These are phyloP conservation scores for Trichosporon sp. DNA, from an alignment of 1,284 basidiomycete species.

Conservation along the genomic window DNA sequence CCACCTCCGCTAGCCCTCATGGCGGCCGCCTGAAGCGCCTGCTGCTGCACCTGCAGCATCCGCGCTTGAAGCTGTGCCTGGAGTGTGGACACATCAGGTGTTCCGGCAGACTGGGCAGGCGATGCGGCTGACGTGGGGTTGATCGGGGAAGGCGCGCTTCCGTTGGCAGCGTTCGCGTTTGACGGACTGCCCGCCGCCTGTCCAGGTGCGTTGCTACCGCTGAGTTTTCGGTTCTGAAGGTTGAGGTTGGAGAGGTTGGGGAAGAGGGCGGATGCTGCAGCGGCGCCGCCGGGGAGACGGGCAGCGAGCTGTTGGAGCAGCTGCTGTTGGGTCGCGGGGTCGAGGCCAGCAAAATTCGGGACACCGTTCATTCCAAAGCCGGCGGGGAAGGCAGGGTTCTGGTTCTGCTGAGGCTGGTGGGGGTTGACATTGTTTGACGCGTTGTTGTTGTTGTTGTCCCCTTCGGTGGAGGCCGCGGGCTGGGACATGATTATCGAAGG, in stretches of 20 bases:
- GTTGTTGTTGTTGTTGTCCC: slow-evolving; percentile 23
- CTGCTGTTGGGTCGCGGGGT: slow-evolving; percentile 27
- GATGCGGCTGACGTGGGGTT: slow-evolving; percentile 8
- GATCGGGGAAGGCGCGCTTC: slow-evolving; percentile 10
- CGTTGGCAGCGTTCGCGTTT: slow-evolving; percentile 7
- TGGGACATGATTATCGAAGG: slow-evolving; percentile 18
- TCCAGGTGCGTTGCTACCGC: slow-evolving; percentile 16
- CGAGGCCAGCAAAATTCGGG: slow-evolving; percentile 21
- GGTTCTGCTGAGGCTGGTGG: slow-evolving; percentile 13
- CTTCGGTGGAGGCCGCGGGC: slow-evolving; percentile 25
- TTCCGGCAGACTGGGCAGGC: slow-evolving; percentile 3
- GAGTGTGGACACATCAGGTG: slow-evolving; percentile 26
- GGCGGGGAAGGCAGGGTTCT: slow-evolving; percentile 7
- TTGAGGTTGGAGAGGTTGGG: slow-evolving; percentile 26
- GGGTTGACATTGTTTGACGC: slow-evolving; percentile 14
- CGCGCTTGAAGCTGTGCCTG: slow-evolving; percentile 34
- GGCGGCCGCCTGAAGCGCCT: slow-evolving; percentile 1
- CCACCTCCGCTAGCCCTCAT: slow-evolving; percentile 8
- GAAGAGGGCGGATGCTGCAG: slow-evolving; percentile 24
- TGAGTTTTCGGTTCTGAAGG: slow-evolving; percentile 22
- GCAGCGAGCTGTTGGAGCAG: slow-evolving; percentile 31
- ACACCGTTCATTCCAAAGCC: slow-evolving; percentile 16
- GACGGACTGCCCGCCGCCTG: slow-evolving; percentile 2
- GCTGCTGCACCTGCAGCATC: slow-evolving; percentile 34
- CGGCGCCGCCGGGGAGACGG: slow-evolving; percentile 21